A percentile compares a stretch with the other conserved stretches of the same genome.
These are phyloP conservation scores for Tylopilus felleus DNA, from an alignment of 768 basidiomycete genomes.

Conservation along the genomic window DNA sequence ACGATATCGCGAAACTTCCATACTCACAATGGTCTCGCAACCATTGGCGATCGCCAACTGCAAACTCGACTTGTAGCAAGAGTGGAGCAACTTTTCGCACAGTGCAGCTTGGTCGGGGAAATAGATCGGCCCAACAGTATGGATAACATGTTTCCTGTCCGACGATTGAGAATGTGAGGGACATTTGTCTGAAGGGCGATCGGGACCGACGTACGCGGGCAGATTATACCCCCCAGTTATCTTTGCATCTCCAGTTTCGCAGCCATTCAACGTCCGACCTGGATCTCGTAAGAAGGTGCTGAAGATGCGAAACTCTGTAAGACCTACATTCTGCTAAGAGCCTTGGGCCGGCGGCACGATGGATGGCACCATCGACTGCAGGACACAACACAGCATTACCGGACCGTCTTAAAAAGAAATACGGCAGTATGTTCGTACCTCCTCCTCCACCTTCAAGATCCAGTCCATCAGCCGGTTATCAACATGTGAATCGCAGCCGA, in stretches of 20 bases:
- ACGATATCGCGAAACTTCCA: neutral
- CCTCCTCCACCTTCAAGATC: slow-evolving; percentile 66
- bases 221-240: slow-evolving; percentile 75
- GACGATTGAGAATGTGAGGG: neutral
- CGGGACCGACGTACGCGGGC: slow-evolving; percentile 57
- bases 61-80: slow-evolving; percentile 67
- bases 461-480: neutral
- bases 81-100: slow-evolving; percentile 54
- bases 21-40: slow-evolving; percentile 59
- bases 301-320: neutral
- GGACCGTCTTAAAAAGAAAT: neutral
- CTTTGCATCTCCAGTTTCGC: slow-evolving; percentile 70
- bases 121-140: slow-evolving; percentile 77
- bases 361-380: slow-evolving; percentile 81
- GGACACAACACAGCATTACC: neutral
- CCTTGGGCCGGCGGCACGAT: slow-evolving; percentile 64
- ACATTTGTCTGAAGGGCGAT: neutral
- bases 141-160: slow-evolving; percentile 66
- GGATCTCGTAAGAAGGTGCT: slow-evolving; percentile 39
- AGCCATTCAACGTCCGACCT: slow-evolving; percentile 67
- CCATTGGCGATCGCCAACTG: slow-evolving; percentile 56
- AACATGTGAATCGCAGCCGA: neutral
- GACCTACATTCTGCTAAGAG: slow-evolving; percentile 67
- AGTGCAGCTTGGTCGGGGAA: slow-evolving; percentile 36
- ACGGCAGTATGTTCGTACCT: slow-evolving; percentile 47